A percentile compares a stretch with the other conserved stretches of the same genome.
Evolutionary conservation across 2,329 filamentous ascomycete genomes (phyloP).

Genomic region (Cladosporium sp.): DNA sequence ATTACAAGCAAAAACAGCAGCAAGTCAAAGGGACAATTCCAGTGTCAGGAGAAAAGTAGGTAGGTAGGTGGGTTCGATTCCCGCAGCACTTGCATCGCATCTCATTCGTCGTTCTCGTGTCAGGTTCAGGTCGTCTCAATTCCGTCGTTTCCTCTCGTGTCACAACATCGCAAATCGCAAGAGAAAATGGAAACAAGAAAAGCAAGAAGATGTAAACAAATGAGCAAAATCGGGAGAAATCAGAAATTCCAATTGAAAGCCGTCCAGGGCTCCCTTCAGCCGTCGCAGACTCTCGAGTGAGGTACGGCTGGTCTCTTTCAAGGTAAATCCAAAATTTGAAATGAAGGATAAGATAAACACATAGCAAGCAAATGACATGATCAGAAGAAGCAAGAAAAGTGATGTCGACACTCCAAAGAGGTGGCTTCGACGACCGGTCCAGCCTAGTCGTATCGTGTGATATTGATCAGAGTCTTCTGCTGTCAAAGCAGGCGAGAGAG

Average conservation of each 20-base stretch:
- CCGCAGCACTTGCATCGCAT: background rate
- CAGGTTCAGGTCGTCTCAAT: background rate
- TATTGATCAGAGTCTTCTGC: no score
- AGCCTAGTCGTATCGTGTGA: background rate
- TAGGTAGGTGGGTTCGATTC: background rate
- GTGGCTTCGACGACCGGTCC: background rate
- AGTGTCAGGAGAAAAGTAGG: no score
- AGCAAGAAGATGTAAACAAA: background rate
- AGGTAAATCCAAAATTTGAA: background rate
- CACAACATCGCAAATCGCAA: no score
- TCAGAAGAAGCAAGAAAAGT: constrained; percentile 1
- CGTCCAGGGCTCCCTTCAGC: no score
- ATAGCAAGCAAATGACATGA: constrained; percentile 1
- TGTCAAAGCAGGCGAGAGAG: background rate
- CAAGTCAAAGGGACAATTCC: background rate
- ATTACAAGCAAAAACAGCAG: background rate
- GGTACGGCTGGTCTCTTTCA: background rate
- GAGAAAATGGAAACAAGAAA: no score
- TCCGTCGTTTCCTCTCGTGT: background rate
- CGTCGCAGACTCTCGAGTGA: background rate
- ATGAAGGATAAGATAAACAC: background rate
- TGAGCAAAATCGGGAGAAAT: background rate
- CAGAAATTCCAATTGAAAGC: no score
- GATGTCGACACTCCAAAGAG: background rate
- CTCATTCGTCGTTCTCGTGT: background rate